These are phyloP conservation scores for Thraustochytrium sp. DNA, from an alignment of 352 stramenopile genomes.

Conservation along the genomic window DNA sequence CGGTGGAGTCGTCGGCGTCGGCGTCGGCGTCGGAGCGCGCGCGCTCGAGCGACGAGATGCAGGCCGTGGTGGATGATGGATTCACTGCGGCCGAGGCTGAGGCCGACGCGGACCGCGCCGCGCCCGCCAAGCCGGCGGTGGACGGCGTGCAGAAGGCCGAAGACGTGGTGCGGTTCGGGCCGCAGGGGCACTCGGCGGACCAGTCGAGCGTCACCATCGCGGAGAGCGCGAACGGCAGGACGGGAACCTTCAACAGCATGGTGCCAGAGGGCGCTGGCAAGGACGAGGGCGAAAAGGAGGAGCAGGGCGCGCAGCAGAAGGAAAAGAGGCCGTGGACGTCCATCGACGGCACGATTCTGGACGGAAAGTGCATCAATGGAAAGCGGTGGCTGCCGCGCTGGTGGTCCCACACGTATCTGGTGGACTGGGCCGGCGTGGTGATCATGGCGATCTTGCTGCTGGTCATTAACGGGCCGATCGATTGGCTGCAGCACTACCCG, in stretches of 20 bases:
- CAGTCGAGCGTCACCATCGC: too few species aligned
- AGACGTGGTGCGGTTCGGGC: too few species aligned
- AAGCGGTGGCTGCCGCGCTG: background rate
- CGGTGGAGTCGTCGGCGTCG: too few species aligned
- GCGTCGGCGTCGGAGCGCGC: background rate
- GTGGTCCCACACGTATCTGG: background rate
- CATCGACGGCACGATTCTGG: too few species aligned
- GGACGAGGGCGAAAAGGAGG: too few species aligned
- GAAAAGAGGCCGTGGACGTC: background rate
- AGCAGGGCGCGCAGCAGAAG: background rate
- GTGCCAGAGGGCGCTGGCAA: too few species aligned
- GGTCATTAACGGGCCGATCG: background rate
- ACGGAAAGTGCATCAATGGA: too few species aligned
- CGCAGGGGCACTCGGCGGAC: too few species aligned
- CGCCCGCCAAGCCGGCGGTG: too few species aligned
- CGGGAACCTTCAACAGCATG: too few species aligned
- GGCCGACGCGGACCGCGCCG: background rate
- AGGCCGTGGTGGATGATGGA: background rate
- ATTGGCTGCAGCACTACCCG: background rate
- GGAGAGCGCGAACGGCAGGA: too few species aligned
- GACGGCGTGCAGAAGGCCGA: too few species aligned
- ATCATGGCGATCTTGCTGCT: background rate
- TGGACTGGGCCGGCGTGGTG: background rate
- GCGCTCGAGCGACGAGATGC: background rate
- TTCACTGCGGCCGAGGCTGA: background rate